phyloP scores from a whole-genome alignment of 2,329 filamentous ascomycete species.

The Trematosphaeria pertusa region DNA sequence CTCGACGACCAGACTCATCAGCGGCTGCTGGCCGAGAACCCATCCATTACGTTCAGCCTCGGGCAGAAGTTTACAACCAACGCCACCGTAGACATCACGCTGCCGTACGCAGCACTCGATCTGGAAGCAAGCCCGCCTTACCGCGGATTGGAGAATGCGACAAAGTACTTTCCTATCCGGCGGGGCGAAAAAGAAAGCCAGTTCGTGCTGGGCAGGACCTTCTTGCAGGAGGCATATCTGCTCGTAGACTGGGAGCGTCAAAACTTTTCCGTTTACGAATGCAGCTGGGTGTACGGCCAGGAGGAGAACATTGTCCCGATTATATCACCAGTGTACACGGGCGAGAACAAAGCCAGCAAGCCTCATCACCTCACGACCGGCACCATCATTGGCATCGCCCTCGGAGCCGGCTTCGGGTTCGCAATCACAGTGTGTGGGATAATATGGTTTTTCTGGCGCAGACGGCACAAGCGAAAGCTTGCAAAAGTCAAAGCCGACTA shows the following conservation, averaged over 20 bases:
- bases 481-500: constrained; percentile 32
- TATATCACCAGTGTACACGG: constrained; percentile 33
- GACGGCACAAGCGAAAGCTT: constrained; percentile 29
- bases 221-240: constrained; percentile 71
- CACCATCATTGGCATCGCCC: constrained; percentile 53
- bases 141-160: constrained; percentile 65
- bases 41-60: constrained; percentile 54
- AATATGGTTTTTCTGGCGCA: constrained; percentile 45
- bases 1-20: constrained; percentile 65
- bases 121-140: constrained; percentile 55
- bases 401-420: constrained; percentile 47
- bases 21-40: constrained; percentile 52
- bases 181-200: constrained; percentile 61
- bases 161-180: constrained; percentile 71
- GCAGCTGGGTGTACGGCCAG: constrained; percentile 39
- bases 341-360: constrained; percentile 8
- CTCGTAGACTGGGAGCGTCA: constrained; percentile 57
- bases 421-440: constrained; percentile 39
- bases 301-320: constrained; percentile 41
- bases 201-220: constrained; percentile 70
- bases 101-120: constrained; percentile 60
- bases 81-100: constrained; percentile 51
- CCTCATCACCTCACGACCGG: constrained; percentile 32
- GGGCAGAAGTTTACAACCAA: constrained; percentile 44
- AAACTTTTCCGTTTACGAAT: constrained; percentile 55